Conservation (phyloP, 2,329 filamentous ascomycete species). For the Colletotrichum cereale region DNA sequence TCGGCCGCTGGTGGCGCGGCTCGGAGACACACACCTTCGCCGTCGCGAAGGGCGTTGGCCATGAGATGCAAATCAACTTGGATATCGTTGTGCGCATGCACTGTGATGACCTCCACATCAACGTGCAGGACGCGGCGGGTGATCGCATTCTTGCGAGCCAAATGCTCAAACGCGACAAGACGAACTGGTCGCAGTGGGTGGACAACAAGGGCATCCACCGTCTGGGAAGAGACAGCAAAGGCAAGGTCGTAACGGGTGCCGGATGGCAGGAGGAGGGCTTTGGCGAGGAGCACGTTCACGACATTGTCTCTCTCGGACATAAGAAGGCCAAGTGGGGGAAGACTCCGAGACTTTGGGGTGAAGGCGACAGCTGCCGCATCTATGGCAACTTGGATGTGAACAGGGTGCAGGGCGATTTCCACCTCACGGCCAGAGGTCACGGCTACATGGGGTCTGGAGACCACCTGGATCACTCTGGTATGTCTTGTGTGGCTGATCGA, state of each 20-base stretch:
- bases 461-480: slow-evolving; percentile 86
- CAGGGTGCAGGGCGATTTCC: slow-evolving; percentile 98
- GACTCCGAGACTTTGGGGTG: slow-evolving; percentile 75
- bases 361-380: slow-evolving; percentile 83
- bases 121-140: slow-evolving; percentile 95
- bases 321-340: slow-evolving; percentile 77
- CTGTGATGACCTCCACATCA: slow-evolving; percentile 90
- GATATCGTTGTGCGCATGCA: slow-evolving; percentile 93
- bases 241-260: slow-evolving; percentile 67
- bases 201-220: slow-evolving; percentile 75
- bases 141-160: slow-evolving; percentile 89
- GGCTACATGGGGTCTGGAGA: slow-evolving; percentile 87
- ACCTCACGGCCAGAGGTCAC: slow-evolving; percentile 94
- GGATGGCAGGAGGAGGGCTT: slow-evolving; percentile 76
- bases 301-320: slow-evolving; percentile 81
- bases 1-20: slow-evolving; percentile 86
- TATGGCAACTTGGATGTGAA: slow-evolving; percentile 93
- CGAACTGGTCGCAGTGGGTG: slow-evolving; percentile 86
- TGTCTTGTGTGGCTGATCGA: slow-evolving; percentile 49
- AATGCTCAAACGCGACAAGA: slow-evolving; percentile 80
- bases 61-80: slow-evolving; percentile 92
- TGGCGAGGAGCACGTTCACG: slow-evolving; percentile 87
- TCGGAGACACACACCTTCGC: slow-evolving; percentile 89
- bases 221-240: slow-evolving; percentile 68
- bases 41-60: slow-evolving; percentile 91